Percentiles rank a stretch among this genome's conserved stretches.
phyloP scores from a whole-genome alignment of 2,329 filamentous ascomycete species.

The Diaporthe helianthi region DNA sequence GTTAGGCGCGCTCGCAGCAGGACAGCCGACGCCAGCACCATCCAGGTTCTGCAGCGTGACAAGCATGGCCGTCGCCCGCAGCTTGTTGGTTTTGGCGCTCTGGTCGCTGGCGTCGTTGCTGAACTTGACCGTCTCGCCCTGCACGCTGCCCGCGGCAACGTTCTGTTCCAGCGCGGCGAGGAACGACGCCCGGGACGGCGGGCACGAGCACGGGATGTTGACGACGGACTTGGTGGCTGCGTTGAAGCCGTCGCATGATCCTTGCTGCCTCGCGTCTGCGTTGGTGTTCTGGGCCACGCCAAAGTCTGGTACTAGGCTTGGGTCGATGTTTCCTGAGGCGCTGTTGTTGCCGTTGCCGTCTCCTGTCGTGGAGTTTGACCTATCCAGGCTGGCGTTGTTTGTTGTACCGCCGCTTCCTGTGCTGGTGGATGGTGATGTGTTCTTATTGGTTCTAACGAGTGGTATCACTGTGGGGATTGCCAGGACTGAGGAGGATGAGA shows the following conservation, averaged over 20 bases:
- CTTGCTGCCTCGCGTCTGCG: conserved; percentile 17
- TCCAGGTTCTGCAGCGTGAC: conserved; percentile 36
- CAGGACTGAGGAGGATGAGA: conserved; percentile 15
- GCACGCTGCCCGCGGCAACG: conserved; percentile 30
- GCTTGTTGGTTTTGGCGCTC: conserved; percentile 30
- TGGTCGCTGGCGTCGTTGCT: conserved; percentile 33
- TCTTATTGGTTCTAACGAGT: conserved; percentile 6
- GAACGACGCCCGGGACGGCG: conserved; percentile 33
- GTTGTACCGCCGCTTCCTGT: conserved; percentile 3
- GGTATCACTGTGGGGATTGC: conserved; percentile 16
- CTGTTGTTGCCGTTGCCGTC: not conserved
- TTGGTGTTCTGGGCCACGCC: conserved; percentile 17
- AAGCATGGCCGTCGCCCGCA: conserved; percentile 32
- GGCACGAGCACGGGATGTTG: conserved; percentile 36
- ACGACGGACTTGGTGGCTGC: conserved; percentile 22
- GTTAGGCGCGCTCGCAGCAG: conserved; percentile 35
- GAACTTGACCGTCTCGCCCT: conserved; percentile 32
- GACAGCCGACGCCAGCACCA: conserved; percentile 35
- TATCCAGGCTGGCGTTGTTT: not conserved
- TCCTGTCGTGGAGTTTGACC: conserved; percentile 11
- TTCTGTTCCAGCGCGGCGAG: conserved; percentile 30
- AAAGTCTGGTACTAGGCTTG: conserved; percentile 14
- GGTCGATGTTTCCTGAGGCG: conserved; percentile 6
- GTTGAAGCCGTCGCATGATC: conserved; percentile 35
- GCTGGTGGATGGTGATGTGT: not conserved